Conservation (phyloP, 75 land plant species). For the Picea glauca region DNA sequence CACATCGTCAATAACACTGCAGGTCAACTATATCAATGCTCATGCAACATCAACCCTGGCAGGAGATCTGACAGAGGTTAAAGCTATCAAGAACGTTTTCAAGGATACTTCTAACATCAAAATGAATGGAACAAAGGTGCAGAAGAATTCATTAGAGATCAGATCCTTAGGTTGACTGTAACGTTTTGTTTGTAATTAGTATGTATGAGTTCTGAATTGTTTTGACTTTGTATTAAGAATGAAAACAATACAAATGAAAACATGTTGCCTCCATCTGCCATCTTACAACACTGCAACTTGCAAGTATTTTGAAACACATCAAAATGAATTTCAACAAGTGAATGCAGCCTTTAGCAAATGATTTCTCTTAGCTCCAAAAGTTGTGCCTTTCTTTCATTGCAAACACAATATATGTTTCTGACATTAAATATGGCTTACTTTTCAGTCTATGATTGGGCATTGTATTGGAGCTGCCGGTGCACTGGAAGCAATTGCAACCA, state of each 20-base stretch:
- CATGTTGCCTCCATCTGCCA: background rate
- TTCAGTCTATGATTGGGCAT: conserved; percentile 66
- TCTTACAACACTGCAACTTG: background rate
- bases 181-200: background rate
- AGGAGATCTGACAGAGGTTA: conserved; percentile 57
- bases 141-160: background rate
- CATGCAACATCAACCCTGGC: conserved; percentile 60
- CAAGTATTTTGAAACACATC: background rate
- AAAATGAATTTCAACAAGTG: background rate
- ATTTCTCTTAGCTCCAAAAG: background rate
- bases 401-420: background rate
- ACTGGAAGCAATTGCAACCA: conserved; percentile 57
- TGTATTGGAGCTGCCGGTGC: conserved; percentile 63
- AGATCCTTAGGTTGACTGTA: background rate
- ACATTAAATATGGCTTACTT: background rate
- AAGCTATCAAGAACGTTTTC: conserved; percentile 50
- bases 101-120: conserved; percentile 50
- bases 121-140: conserved; percentile 55
- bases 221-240: background rate
- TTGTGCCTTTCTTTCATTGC: background rate
- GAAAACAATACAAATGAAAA: background rate
- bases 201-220: background rate
- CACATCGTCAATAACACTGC: background rate
- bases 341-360: background rate
- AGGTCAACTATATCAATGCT: conserved; percentile 57